Conservation (phyloP, 495 filamentous ascomycete species). For the Hypoxylon subgilvum region DNA sequence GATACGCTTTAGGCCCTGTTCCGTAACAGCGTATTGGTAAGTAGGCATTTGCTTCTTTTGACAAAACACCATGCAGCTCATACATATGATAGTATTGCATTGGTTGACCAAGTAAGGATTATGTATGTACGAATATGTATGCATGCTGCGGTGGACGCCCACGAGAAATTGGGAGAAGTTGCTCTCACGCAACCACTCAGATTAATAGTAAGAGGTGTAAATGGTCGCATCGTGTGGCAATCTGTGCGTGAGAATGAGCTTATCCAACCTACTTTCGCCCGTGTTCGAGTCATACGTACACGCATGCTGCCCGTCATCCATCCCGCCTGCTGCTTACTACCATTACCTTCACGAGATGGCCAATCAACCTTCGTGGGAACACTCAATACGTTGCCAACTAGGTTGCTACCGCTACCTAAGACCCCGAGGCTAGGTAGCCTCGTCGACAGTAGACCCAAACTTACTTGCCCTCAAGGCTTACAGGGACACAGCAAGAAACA, state of each 20-base stretch:
- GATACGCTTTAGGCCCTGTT: background rate
- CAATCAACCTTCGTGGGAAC: slow-evolving; percentile 4
- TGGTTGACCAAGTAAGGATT: slow-evolving; percentile 21
- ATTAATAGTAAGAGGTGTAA: slow-evolving; percentile 17
- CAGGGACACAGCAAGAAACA: no score
- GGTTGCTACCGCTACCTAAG: no score
- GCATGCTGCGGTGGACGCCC: slow-evolving; percentile 23
- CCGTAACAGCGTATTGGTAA: no score
- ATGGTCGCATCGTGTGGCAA: slow-evolving; percentile 36
- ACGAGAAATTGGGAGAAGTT: slow-evolving; percentile 30
- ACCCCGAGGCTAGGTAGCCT: slow-evolving; percentile 39
- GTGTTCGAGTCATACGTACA: slow-evolving; percentile 33
- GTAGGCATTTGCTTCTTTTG: no score
- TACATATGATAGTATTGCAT: slow-evolving; percentile 43
- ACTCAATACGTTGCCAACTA: background rate
- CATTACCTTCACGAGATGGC: slow-evolving; percentile 2
- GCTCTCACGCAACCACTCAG: slow-evolving; percentile 20
- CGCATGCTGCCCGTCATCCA: slow-evolving; percentile 25
- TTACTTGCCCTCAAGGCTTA: no score
- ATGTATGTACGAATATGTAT: slow-evolving; percentile 22
- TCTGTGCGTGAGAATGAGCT: slow-evolving; percentile 35
- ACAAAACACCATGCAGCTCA: no score
- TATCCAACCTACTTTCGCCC: slow-evolving; percentile 19
- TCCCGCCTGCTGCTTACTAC: slow-evolving; percentile 8
- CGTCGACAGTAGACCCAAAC: slow-evolving; percentile 12